phyloP scores from a whole-genome alignment of 306 rosid species.

The Begonia loranthoides region DNA sequence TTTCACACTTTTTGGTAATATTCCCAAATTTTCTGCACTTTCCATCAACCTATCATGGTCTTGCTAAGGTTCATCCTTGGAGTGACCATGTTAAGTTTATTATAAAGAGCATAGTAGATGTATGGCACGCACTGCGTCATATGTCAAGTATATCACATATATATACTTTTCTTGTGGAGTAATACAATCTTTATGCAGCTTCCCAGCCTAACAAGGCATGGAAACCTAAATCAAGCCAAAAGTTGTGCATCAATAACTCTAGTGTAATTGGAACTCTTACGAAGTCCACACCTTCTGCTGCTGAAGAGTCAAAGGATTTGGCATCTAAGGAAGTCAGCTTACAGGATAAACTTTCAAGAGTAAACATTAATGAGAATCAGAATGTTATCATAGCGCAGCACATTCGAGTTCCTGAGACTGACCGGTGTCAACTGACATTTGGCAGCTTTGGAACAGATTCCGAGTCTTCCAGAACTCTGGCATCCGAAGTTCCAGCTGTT shows the following conservation, averaged over 20 bases:
- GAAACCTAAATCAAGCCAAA: constrained; percentile 92
- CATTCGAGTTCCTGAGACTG: constrained; percentile 74
- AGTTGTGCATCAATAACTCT: constrained; percentile 36
- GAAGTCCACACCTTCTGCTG: constrained; percentile 41
- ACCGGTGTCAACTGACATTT: constrained; percentile 72
- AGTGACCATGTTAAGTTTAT: too few relatives aligned
- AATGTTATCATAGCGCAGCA: constrained; percentile 88
- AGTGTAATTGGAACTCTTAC: constrained; percentile 83
- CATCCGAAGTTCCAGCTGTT: constrained; percentile 24
- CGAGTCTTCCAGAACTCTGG: constrained; percentile 34
- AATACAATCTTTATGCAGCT: constrained; percentile 30
- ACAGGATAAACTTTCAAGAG: constrained; percentile 47
- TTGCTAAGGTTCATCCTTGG: too few relatives aligned
- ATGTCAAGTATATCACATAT: neutral
- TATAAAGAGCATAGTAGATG: too few relatives aligned
- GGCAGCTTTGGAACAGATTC: constrained; percentile 72
- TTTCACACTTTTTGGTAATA: too few relatives aligned
- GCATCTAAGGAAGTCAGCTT: constrained; percentile 41
- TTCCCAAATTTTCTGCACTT: too few relatives aligned
- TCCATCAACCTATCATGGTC: too few relatives aligned
- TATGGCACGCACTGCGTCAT: neutral
- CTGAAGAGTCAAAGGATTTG: constrained; percentile 32
- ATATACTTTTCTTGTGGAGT: too few relatives aligned
- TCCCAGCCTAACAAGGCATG: constrained; percentile 82
- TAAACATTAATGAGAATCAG: constrained; percentile 43